These are phyloP conservation scores for Kockiozyma suomiensis DNA, from an alignment of 805 yeast genomes.

Conservation along the genomic window DNA sequence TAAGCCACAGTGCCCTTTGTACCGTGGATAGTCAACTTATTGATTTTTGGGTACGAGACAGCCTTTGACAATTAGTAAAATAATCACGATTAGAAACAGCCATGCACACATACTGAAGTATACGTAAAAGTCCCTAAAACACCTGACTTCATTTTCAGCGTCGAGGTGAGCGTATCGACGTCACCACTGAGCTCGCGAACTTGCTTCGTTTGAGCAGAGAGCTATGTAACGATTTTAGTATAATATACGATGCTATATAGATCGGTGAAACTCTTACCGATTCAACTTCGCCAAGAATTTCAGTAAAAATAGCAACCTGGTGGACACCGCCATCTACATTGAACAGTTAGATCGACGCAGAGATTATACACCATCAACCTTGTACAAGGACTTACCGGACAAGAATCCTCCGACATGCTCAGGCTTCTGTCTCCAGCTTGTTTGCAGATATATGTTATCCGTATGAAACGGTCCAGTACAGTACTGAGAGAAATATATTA, in stretches of 20 bases:
- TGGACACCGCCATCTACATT: conserved; percentile 83
- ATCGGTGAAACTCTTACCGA: conserved; percentile 45
- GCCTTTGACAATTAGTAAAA: conserved; percentile 3
- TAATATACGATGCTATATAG: neutral
- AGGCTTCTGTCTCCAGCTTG: conserved; percentile 88
- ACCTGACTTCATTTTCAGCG: conserved; percentile 61
- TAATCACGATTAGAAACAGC: neutral
- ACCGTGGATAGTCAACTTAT: conserved; percentile 73
- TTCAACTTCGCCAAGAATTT: conserved; percentile 72
- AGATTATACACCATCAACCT: neutral
- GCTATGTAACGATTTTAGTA: neutral
- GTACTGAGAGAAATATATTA: conserved; percentile 44
- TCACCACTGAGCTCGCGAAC: conserved; percentile 76
- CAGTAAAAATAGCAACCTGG: conserved; percentile 84
- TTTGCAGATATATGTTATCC: conserved; percentile 54
- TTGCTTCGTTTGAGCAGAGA: conserved; percentile 74
- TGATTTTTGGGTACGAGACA: conserved; percentile 35
- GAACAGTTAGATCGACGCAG: neutral
- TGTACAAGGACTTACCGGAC: conserved; percentile 43
- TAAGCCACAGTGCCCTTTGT: conserved; percentile 71
- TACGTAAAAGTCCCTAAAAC: conserved; percentile 83
- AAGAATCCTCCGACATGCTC: conserved; percentile 91
- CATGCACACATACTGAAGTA: conserved; percentile 66
- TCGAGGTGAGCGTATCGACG: conserved; percentile 77
- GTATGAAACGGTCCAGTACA: conserved; percentile 56